Conservation (phyloP, 306 rosid species). For the Citrullus mucosospermus region DNA sequence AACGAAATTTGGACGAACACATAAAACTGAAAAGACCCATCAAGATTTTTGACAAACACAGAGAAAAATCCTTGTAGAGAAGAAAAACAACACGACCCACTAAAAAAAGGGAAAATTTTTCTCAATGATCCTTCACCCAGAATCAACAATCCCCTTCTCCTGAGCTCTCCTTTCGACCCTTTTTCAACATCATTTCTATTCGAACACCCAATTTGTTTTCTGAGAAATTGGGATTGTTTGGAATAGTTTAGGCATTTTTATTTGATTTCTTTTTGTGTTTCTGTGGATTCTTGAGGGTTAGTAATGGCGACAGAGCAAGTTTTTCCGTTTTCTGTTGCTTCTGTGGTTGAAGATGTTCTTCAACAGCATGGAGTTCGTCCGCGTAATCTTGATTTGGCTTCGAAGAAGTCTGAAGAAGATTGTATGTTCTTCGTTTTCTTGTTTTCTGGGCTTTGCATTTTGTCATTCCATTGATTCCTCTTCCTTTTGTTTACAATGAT, state of each 20-base stretch:
- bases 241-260: conserved; percentile 12
- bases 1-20: conserved; percentile 33
- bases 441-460: not conserved
- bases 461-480: not conserved
- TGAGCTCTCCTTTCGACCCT: not conserved
- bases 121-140: conserved; percentile 8
- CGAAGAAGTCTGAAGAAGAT: conserved; percentile 64
- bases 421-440: conserved; percentile 30
- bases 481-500: not conserved
- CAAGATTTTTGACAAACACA: conserved; percentile 3
- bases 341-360: conserved; percentile 74
- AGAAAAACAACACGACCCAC: not conserved
- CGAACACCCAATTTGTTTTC: not conserved
- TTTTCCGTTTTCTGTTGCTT: conserved; percentile 49
- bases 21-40: not conserved
- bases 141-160: conserved; percentile 15
- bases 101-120: not conserved
- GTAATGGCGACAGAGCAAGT: conserved; percentile 48
- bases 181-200: not conserved
- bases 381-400: conserved; percentile 29
- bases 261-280: not conserved
- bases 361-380: conserved; percentile 32
- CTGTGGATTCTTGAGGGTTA: conserved; percentile 4
- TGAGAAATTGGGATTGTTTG: conserved; percentile 1
- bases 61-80: conserved; percentile 17